Evolutionary conservation across 148 eudicot species (phyloP).

Genomic region (Simmondsia chinensis): DNA sequence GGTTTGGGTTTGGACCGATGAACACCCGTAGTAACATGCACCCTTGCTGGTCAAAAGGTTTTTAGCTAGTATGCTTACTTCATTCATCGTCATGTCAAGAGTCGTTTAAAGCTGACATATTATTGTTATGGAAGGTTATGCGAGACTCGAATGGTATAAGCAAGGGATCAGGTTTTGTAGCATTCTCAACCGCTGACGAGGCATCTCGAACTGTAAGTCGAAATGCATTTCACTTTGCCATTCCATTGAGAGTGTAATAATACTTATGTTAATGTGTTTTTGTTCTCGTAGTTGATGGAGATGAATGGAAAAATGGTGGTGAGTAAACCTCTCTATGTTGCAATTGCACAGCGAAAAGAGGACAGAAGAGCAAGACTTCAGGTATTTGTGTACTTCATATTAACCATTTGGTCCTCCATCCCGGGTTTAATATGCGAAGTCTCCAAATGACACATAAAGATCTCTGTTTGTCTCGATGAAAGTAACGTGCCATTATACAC

Average conservation of each 20-base stretch:
- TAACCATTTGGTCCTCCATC: no score
- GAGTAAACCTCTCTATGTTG: slow-evolving; percentile 86
- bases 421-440: no score
- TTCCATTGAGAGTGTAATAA: not conserved
- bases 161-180: slow-evolving; percentile 89
- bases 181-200: slow-evolving; percentile 81
- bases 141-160: slow-evolving; percentile 76
- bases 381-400: no score
- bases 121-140: slow-evolving; percentile 55
- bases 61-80: not conserved
- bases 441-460: no score
- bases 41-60: no score
- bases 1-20: no score
- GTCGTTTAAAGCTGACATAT: not conserved
- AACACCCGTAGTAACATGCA: no score
- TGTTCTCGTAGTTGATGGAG: slow-evolving; percentile 44
- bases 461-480: no score
- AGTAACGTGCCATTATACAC: no score
- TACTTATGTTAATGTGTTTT: not conserved
- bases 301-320: slow-evolving; percentile 86
- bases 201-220: slow-evolving; percentile 87
- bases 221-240: not conserved
- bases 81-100: no score
- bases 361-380: slow-evolving; percentile 79
- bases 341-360: slow-evolving; percentile 84